Percentiles rank a stretch among this genome's conserved stretches.
Conservation (phyloP, 805 yeast genomes). For the Candida endomychidarum region DNA sequence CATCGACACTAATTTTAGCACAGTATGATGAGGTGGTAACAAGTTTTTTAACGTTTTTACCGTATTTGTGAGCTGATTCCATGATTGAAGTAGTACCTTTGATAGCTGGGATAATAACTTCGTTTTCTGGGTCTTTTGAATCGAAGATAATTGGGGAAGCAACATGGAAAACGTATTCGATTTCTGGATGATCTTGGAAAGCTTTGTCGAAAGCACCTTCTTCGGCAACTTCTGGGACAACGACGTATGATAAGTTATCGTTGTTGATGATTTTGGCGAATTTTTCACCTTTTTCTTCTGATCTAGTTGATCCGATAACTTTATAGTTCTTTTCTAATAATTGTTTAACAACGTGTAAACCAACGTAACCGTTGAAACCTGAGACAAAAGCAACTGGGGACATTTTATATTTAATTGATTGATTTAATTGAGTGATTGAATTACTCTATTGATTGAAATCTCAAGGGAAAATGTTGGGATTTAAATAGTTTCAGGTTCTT, state of each 20-base stretch:
- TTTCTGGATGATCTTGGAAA: constrained; percentile 27
- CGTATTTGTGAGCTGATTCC: constrained; percentile 42
- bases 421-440: too few species aligned
- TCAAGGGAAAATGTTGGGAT: too few species aligned
- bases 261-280: constrained; percentile 11
- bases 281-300: constrained; percentile 41
- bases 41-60: constrained; percentile 43
- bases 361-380: constrained; percentile 58
- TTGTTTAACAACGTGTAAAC: constrained; percentile 45
- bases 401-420: constrained; percentile 7
- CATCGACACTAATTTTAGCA: constrained; percentile 24
- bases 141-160: constrained; percentile 28
- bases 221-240: constrained; percentile 22
- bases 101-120: constrained; percentile 28
- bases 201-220: constrained; percentile 29
- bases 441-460: too few species aligned
- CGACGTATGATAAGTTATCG: constrained; percentile 19
- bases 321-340: constrained; percentile 40
- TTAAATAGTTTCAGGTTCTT: not conserved
- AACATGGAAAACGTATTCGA: constrained; percentile 25
- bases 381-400: constrained; percentile 39
- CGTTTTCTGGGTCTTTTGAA: constrained; percentile 21
- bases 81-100: constrained; percentile 40
- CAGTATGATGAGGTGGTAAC: constrained; percentile 50
- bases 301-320: constrained; percentile 54